Evolutionary conservation across 2,329 filamentous ascomycete species (phyloP).

Genomic region (Beauveria medogensis): DNA sequence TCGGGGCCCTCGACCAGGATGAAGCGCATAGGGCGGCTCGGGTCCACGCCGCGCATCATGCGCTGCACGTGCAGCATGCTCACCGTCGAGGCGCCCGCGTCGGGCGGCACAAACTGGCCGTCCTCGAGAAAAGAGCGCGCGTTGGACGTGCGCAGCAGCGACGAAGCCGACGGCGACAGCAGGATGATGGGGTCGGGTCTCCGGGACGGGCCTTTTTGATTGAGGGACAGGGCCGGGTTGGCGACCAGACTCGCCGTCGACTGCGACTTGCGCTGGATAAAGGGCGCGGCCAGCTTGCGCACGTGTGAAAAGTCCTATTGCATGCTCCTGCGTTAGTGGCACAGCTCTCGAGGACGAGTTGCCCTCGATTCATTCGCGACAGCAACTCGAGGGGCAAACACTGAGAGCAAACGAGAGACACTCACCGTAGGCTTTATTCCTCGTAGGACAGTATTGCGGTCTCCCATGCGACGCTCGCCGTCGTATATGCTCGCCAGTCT

Average conservation of each 20-base stretch:
- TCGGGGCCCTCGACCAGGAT: conserved; percentile 90
- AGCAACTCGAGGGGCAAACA: no score
- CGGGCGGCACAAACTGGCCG: conserved; percentile 71
- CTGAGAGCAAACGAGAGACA: conserved; percentile 8
- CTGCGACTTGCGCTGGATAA: conserved; percentile 57
- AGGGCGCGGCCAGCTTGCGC: conserved; percentile 72
- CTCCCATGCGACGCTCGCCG: conserved; percentile 83
- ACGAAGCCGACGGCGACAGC: conserved; percentile 90
- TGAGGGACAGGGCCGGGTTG: conserved; percentile 42
- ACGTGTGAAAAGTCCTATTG: conserved; percentile 85
- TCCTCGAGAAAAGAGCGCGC: conserved; percentile 88
- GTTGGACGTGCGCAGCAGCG: conserved; percentile 89
- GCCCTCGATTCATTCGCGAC: no score
- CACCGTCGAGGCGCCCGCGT: conserved; percentile 57
- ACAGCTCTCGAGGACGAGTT: not conserved
- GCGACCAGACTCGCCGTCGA: conserved; percentile 30
- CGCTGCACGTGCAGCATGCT: conserved; percentile 85
- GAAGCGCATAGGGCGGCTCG: conserved; percentile 72
- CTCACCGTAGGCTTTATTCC: conserved; percentile 83
- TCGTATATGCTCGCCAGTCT: conserved; percentile 82
- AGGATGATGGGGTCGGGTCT: conserved; percentile 84
- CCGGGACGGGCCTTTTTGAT: conserved; percentile 42
- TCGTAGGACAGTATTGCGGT: conserved; percentile 79
- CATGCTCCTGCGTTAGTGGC: conserved; percentile 2
- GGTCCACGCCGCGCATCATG: conserved; percentile 61